phyloP scores from a whole-genome alignment of 495 filamentous ascomycete species.

The Talaromyces stipitatus region DNA sequence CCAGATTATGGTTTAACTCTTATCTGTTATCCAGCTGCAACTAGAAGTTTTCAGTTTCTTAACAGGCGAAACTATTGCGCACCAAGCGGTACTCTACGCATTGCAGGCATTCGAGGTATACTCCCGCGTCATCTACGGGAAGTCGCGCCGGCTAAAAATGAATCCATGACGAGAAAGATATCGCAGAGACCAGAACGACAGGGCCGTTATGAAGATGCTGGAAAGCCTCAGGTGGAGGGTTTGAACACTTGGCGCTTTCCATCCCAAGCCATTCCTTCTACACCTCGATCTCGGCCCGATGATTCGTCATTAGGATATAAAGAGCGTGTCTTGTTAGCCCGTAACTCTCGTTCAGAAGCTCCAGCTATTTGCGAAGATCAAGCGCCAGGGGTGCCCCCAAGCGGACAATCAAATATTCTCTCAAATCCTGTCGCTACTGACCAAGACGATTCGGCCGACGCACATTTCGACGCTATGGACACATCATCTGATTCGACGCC shows the following conservation, averaged over 20 bases:
- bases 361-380: not conserved
- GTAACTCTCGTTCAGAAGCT: not conserved
- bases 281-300: not conserved
- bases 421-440: not conserved
- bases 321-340: not conserved
- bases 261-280: not conserved
- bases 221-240: not conserved
- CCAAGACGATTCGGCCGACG: not conserved
- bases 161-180: not conserved
- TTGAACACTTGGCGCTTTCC: not conserved
- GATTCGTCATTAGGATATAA: not conserved
- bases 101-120: constrained; percentile 10
- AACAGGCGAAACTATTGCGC: not conserved
- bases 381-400: not conserved
- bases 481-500: not conserved
- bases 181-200: constrained; percentile 5
- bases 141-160: not conserved
- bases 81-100: constrained; percentile 14
- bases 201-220: not conserved
- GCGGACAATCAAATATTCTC: not conserved
- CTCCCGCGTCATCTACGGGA: not conserved
- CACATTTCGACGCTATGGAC: not conserved
- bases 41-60: constrained; percentile 17
- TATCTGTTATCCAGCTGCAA: constrained; percentile 23
- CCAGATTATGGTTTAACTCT: constrained; percentile 5